Evolutionary conservation across 805 yeast genomes (phyloP), one percentile per base, ranked within the genome.

Genomic region (Cyberlindnera xylosilytica): DNA sequence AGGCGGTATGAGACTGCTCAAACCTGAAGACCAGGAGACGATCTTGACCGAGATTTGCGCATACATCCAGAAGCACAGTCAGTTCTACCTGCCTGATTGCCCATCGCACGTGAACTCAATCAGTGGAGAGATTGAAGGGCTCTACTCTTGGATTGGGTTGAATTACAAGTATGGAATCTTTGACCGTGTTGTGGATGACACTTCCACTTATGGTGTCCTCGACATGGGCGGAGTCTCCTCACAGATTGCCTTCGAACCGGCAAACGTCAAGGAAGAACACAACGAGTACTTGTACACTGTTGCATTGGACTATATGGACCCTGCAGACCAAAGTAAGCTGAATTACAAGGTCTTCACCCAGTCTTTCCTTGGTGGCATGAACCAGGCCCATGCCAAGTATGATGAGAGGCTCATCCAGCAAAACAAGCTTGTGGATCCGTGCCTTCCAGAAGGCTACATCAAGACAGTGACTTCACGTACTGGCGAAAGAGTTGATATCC

Each of bases 191-290:
- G 69, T 69, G 1, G 52, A 49, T 10, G 49, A 54, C 5, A 72
- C 68, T 6, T 65, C 69, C 34, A 73, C 84, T 0, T 78, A 70
- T 46, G 87, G 87, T 0, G 91, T 90, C 53, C 81, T 93, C 86
- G 99, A 93, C 61, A 91, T 93, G 98, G 99, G 99, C 13, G 99
- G 99, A 5, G 98, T 97, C 0, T 88, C 97, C 1, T 87, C 97
- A 0, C 87, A 81, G 54, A 75, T 81, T 17, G 79, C 79, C 3
- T 81, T 80, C 51, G 77, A 72, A 57, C 87, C 87, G 1, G 22
- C 42, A n/a, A 42, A 42, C 23, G 15, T 42, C 15, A 20, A 39
- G 23, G 72, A 73, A 51, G 37, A 47, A 17, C 65, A 74, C 1
- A 78, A 73, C 10, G 42, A 75, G 45, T 53, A 72, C 32, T 54